These are phyloP conservation scores for Hagleromyces aurorensis DNA, from an alignment of 805 yeast genomes.

Conservation along the genomic window DNA sequence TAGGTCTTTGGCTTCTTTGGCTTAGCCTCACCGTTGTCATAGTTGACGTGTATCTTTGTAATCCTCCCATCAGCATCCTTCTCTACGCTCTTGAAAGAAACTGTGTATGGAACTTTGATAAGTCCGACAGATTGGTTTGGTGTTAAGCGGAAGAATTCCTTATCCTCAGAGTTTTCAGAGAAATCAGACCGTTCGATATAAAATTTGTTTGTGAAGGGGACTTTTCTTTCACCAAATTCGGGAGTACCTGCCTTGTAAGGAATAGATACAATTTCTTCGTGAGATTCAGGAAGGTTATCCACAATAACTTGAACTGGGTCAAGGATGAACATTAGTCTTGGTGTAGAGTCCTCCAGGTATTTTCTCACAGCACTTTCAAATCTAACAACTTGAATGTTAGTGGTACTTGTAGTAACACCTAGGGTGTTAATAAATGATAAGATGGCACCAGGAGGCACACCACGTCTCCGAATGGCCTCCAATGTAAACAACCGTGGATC, in stretches of 20 bases:
- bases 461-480: constrained; percentile 92
- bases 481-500: constrained; percentile 95
- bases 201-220: constrained; percentile 68
- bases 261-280: constrained; percentile 58
- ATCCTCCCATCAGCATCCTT: constrained; percentile 52
- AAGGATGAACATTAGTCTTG: constrained; percentile 87
- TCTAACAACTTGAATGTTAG: constrained; percentile 83
- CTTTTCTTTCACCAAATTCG: constrained; percentile 63
- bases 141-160: constrained; percentile 86
- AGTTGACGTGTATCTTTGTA: constrained; percentile 65
- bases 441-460: constrained; percentile 98
- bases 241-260: constrained; percentile 88
- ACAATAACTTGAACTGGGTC: constrained; percentile 80
- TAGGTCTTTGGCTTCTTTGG: constrained; percentile 85
- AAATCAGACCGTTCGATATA: constrained; percentile 88
- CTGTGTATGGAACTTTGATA: constrained; percentile 79
- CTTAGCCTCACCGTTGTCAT: constrained; percentile 52
- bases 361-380: constrained; percentile 85
- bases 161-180: constrained; percentile 47
- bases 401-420: constrained; percentile 92
- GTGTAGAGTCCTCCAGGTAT: constrained; percentile 83
- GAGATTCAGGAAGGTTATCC: constrained; percentile 74
- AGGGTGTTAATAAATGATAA: constrained; percentile 85
- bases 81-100: constrained; percentile 62
- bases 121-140: constrained; percentile 94